Evolutionary conservation across 257 asterid species (phyloP), one percentile per base, ranked within the genome.

Genomic region (Perilla frutescens): DNA sequence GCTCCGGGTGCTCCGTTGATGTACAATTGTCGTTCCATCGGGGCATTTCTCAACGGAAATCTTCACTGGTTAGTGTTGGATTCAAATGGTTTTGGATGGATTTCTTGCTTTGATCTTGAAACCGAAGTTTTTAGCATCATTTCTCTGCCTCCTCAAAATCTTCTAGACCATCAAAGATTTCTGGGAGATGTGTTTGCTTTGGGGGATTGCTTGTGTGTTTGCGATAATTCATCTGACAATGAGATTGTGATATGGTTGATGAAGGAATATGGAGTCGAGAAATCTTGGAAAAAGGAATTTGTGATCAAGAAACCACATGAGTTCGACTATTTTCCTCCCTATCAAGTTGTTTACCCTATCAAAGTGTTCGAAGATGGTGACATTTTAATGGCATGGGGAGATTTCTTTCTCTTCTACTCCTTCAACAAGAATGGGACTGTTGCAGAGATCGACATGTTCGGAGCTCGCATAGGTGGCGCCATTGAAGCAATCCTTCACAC

Each of bases 31-130:
- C 61, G 48, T 8, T 29, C 70, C n/a, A 36, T 8, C 6, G 84
- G 84, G 0, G 45, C 66, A 2, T 78, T 65, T 37, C 6, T 80
- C 3, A 82, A 80, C 3, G 88, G 87, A 2, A 82, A 78, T 51
- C 79, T 86, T 7, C 85, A 86, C 7, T 84, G 91, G 91, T 48
- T 86, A 14, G 77, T 71, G 2, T 11, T 5, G 1, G 87, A 84
- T 73, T 60, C 8, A 4, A 5, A 65, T 15, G 73, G 55, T 15
- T 10, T 20, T 0, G 20, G 4, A 0, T 26, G 51, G 41, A 66
- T 83, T 48, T 81, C 78, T 47, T 81, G 84, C 45, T 70, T 83
- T 2, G 84, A 86, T 63, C 71, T 86, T 6, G 84, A 86, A 37
- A 1, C 62, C 0, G 36, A 53, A 15, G 4, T 8, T 29, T 74